Percentiles rank a stretch among this genome's conserved stretches.
phyloP scores from a whole-genome alignment of 2,329 filamentous ascomycete genomes.

The Domatiomyces globalis region DNA sequence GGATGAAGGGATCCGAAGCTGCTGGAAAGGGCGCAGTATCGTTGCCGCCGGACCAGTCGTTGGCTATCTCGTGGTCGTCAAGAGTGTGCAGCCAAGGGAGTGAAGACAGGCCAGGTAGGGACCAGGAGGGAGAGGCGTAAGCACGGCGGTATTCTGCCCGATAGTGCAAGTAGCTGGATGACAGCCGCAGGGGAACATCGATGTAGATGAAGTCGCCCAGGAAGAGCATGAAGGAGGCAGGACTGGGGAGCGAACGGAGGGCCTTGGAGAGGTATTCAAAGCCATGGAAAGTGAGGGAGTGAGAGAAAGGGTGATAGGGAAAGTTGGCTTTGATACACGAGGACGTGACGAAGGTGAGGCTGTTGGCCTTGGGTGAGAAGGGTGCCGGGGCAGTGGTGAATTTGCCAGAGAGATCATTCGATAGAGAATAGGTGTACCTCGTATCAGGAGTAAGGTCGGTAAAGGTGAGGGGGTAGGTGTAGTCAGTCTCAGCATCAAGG shows the following conservation, averaged over 20 bases:
- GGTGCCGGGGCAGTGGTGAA: conserved; percentile 64
- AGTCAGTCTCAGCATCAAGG: conserved; percentile 68
- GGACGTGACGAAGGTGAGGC: conserved; percentile 80
- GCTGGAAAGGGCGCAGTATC: conserved; percentile 64
- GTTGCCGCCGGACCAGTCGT: conserved; percentile 72
- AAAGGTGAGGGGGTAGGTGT: conserved; percentile 56
- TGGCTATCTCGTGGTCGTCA: conserved; percentile 91
- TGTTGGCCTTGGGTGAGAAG: conserved; percentile 49
- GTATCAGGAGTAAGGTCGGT: conserved; percentile 55
- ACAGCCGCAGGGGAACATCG: conserved; percentile 73
- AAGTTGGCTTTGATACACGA: conserved; percentile 88
- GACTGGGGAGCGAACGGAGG: conserved; percentile 53
- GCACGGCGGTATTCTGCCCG: conserved; percentile 84
- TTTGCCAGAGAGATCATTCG: conserved; percentile 71
- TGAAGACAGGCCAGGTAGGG: conserved; percentile 47
- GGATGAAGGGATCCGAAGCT: conserved; percentile 69
- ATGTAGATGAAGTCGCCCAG: conserved; percentile 36
- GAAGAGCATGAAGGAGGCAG: conserved; percentile 52
- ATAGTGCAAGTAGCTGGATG: conserved; percentile 59
- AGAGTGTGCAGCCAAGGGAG: conserved; percentile 97
- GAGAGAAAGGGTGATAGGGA: conserved; percentile 72
- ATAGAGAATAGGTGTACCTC: conserved; percentile 69
- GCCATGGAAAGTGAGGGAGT: conserved; percentile 57
- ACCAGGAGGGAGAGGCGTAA: conserved; percentile 93
- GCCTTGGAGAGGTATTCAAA: conserved; percentile 61